Conservation (phyloP, 2,329 filamentous ascomycete species). For the Fusarium sterilihyphosum region DNA sequence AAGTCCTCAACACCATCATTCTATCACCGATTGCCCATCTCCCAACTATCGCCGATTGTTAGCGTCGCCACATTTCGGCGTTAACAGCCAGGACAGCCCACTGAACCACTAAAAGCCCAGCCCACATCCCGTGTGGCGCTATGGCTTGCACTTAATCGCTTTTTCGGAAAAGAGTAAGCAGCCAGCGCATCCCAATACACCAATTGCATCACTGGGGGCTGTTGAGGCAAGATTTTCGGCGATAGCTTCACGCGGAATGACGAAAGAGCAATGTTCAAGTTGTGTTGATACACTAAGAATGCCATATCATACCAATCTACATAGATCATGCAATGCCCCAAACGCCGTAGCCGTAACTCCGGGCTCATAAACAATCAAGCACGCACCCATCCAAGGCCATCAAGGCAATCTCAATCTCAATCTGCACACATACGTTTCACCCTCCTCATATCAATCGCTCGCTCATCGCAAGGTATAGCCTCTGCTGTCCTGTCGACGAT, state of each 20-base stretch:
- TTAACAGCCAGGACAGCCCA: background rate
- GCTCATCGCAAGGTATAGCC: conserved; percentile 47
- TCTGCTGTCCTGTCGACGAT: conserved; percentile 46
- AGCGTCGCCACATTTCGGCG: conserved; percentile 15
- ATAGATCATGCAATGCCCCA: conserved; percentile 26
- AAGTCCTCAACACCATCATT: background rate
- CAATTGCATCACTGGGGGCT: background rate
- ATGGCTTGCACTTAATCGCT: background rate
- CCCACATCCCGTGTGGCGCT: background rate
- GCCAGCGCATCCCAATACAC: background rate
- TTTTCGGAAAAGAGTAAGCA: background rate
- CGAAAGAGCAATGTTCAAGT: background rate
- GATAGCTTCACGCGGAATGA: background rate
- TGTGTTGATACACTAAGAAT: conserved; percentile 30
- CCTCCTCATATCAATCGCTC: conserved; percentile 8
- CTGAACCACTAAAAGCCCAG: background rate
- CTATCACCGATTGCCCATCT: conserved; percentile 2
- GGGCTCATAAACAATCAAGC: conserved; percentile 38
- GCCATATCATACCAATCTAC: conserved; percentile 31
- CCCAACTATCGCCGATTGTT: conserved; percentile 27
- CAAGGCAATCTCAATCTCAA: conserved; percentile 21
- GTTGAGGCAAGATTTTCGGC: background rate
- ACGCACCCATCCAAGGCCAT: conserved; percentile 35
- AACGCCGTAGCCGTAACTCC: conserved; percentile 40
- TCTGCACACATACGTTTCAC: conserved; percentile 5